Base-by-base conservation (phyloP, 176 grass and related monocot genomes). In the Luzula sylvatica region DNA sequence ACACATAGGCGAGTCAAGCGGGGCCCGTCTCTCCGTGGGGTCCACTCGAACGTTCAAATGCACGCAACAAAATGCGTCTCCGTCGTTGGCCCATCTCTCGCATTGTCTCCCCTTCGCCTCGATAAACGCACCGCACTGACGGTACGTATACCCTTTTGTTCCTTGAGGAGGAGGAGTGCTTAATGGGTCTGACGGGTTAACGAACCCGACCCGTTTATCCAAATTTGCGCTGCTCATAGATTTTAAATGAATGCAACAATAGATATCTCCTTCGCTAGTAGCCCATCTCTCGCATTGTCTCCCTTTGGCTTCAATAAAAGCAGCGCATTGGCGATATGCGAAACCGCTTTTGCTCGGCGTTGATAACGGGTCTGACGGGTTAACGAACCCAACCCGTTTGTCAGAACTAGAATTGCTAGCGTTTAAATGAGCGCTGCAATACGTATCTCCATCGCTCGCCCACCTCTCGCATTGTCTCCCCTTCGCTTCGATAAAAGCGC, bases 281-380 rank as follows among this genome's bases (percentile, higher is more conserved):
- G 92, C 92, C 92, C 92, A 98, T 71, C 92, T 83, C 76, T 82
- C 92, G 60, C 92, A 98, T 30, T 87, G 85, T 45, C 92, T 82
- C 53, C 92, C 85, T 49, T 98, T 98, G 16, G 85, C 56, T 75
- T 79, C 78, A 56, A 98, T 82, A 49, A 75, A 90, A 66, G 86
- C 85, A 71, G 78, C 71, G 65, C 92, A 98, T 59, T 98, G 85
- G 44, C 75, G 55, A 65, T 87, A 98, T 13, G 43, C 30, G 9
- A 46, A 64, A 11, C 59, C 59, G 30, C 30, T 35, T 35, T 35
- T 35, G 9, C 9, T 35, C 30, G 30, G 30, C 5, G 30, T 35
- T 35, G 7, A 7, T 35, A 35, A 35, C 1, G 30, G 30, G 30
- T 35, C 30, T 0, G 30, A 35, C 9, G 30, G 30, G 9, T 4